These are phyloP conservation scores for Clonostachys solani DNA, from an alignment of 2,329 filamentous ascomycete species.

Conservation along the genomic window DNA sequence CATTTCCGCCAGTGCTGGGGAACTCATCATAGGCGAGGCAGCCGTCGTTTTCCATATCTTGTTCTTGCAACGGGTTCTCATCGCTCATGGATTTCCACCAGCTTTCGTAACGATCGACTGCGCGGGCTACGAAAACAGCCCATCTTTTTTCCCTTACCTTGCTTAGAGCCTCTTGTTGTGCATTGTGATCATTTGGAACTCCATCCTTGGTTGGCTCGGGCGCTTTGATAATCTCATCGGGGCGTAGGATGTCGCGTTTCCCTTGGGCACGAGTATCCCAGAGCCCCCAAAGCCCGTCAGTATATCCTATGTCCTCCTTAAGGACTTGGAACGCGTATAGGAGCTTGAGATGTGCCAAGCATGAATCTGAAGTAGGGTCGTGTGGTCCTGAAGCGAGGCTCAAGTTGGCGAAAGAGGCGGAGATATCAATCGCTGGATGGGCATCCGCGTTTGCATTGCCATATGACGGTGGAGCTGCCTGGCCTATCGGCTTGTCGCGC, in stretches of 20 bases:
- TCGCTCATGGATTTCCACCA: constrained; percentile 51
- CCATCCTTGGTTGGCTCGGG: background rate
- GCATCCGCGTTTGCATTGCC: no score
- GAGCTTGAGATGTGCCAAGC: constrained; percentile 70
- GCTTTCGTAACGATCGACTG: constrained; percentile 61
- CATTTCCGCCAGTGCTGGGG: no score
- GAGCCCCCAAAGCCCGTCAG: constrained; percentile 64
- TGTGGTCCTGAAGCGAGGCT: no score
- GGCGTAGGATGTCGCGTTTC: no score
- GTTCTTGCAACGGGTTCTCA: constrained; percentile 21
- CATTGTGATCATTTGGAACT: background rate
- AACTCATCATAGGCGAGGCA: no score
- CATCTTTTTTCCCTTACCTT: constrained; percentile 68
- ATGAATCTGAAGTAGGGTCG: constrained; percentile 37
- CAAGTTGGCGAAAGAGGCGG: no score
- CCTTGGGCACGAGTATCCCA: constrained; percentile 35
- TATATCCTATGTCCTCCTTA: constrained; percentile 62
- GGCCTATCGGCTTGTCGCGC: no score
- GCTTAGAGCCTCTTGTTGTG: constrained; percentile 25
- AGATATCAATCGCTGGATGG: no score
- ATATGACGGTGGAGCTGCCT: no score
- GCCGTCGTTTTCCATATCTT: constrained; percentile 18
- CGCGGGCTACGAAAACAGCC: constrained; percentile 64
- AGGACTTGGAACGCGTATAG: constrained; percentile 64
- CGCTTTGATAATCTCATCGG: constrained; percentile 5